These are phyloP conservation scores for Meira nashicola DNA, from an alignment of 1,284 basidiomycete species.

Conservation along the genomic window DNA sequence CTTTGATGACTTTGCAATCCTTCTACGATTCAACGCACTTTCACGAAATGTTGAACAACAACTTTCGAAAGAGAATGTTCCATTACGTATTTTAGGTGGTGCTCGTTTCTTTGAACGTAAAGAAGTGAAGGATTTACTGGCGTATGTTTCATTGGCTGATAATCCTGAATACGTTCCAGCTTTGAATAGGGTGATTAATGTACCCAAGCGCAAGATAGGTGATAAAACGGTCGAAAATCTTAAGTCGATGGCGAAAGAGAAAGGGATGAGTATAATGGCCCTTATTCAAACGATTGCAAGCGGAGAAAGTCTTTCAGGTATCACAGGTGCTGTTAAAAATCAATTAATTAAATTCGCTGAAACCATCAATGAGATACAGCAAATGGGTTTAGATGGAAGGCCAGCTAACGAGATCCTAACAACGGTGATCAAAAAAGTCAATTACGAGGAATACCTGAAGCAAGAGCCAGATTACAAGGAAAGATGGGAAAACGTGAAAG, in stretches of 20 bases:
- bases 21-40: slow-evolving; percentile 69
- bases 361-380: slow-evolving; percentile 60
- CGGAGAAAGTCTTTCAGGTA: slow-evolving; percentile 58
- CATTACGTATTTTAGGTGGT: slow-evolving; percentile 71
- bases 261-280: slow-evolving; percentile 62
- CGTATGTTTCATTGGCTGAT: slow-evolving; percentile 67
- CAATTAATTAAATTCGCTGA: slow-evolving; percentile 64
- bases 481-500: slow-evolving; percentile 80
- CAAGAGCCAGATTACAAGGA: slow-evolving; percentile 65
- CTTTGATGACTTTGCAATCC: slow-evolving; percentile 68
- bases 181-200: slow-evolving; percentile 71
- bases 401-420: slow-evolving; percentile 67
- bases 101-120: slow-evolving; percentile 79
- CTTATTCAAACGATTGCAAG: slow-evolving; percentile 51
- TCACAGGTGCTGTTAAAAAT: slow-evolving; percentile 65
- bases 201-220: slow-evolving; percentile 72
- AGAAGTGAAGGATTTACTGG: slow-evolving; percentile 76
- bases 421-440: slow-evolving; percentile 61
- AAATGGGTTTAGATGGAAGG: slow-evolving; percentile 60
- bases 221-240: slow-evolving; percentile 71
- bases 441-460: slow-evolving; percentile 68
- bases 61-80: slow-evolving; percentile 72
- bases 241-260: slow-evolving; percentile 59
- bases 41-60: slow-evolving; percentile 73
- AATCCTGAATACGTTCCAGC: slow-evolving; percentile 70